Conservation (phyloP, 2,329 filamentous ascomycete genomes). For the Ophiostoma ulmi region DNA sequence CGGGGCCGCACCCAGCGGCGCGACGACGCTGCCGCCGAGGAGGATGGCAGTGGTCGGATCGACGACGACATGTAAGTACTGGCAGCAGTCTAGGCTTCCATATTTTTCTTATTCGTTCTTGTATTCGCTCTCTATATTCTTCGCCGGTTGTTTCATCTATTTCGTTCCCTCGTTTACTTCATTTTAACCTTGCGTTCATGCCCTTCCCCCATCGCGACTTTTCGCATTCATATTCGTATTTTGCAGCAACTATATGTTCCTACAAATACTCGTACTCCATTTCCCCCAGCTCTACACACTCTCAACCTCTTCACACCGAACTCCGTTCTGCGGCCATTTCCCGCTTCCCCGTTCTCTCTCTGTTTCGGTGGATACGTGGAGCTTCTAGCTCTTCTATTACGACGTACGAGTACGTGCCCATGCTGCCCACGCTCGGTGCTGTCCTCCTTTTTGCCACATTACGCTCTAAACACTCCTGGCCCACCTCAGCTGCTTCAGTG, state of each 20-base stretch:
- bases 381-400: not conserved
- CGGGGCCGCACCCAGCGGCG: slow-evolving; percentile 3
- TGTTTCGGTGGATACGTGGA: slow-evolving; percentile 8
- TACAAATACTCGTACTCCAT: not conserved
- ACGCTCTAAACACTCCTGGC: not conserved
- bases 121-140: not conserved
- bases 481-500: not conserved
- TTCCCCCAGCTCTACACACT: not conserved
- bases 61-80: slow-evolving; percentile 21
- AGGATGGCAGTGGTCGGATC: slow-evolving; percentile 14
- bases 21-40: slow-evolving; percentile 17
- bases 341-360: not conserved
- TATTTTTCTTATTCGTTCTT: not conserved
- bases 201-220: not conserved
- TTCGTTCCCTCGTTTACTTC: not conserved
- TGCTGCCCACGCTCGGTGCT: not conserved
- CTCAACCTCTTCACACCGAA: not conserved
- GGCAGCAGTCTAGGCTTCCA: not conserved
- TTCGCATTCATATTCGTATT: slow-evolving; percentile 3
- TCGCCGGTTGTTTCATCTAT: not conserved
- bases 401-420: not conserved
- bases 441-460: slow-evolving; percentile 13
- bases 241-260: not conserved
- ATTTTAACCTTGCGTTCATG: not conserved
- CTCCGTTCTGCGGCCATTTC: not conserved